Evolutionary conservation across 306 rosid species (phyloP).

Genomic region (Cicer judaicum): DNA sequence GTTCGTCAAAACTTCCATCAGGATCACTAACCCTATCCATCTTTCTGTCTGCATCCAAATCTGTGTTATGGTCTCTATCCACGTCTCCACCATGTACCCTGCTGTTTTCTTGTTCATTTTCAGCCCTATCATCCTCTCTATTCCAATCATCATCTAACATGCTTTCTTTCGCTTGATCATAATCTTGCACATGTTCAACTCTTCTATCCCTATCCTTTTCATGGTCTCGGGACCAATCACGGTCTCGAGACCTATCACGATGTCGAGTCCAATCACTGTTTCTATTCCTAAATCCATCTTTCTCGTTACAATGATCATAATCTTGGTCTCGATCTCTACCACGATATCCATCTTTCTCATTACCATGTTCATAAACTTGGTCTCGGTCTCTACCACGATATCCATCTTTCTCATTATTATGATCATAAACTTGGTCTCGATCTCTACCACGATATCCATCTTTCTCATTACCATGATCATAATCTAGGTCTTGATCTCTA

Average conservation of each 20-base stretch:
- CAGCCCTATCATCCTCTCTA: constrained; percentile 51
- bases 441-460: constrained; percentile 34
- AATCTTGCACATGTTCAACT: constrained; percentile 53
- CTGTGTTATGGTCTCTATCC: constrained; percentile 55
- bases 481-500: constrained; percentile 56
- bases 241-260: constrained; percentile 63
- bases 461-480: constrained; percentile 38
- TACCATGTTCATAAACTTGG: constrained; percentile 51
- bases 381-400: constrained; percentile 59
- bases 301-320: constrained; percentile 60
- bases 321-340: constrained; percentile 50
- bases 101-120: constrained; percentile 46
- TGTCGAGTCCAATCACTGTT: constrained; percentile 58
- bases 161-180: constrained; percentile 53
- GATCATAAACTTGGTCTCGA: constrained; percentile 49
- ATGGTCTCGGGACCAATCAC: constrained; percentile 58
- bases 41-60: constrained; percentile 51
- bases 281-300: constrained; percentile 58
- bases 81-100: constrained; percentile 49
- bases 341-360: too few species aligned
- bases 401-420: constrained; percentile 59
- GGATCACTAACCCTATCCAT: constrained; percentile 56
- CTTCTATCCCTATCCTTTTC: constrained; percentile 66
- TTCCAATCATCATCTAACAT: constrained; percentile 52
- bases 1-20: constrained; percentile 53